Base-by-base conservation (phyloP, 495 filamentous ascomycete genomes). In the Bathelium albidoporum region DNA sequence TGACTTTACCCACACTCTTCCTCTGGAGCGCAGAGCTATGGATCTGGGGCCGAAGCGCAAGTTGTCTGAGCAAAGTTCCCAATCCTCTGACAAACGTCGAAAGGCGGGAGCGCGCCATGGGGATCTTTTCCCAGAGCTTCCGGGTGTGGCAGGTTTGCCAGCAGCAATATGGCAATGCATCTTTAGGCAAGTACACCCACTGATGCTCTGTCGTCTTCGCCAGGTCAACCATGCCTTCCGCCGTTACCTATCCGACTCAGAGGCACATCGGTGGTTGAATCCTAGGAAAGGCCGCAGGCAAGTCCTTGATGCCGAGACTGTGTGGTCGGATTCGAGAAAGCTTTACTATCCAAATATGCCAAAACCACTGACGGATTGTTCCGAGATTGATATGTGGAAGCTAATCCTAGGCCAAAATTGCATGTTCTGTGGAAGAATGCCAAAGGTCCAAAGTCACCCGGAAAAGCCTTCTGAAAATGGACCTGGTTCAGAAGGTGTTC, bases 371-470 rank as follows among this genome's bases (percentile, higher is more conserved):
- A 68, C 63, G 34, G 77, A 75, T 16, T 79, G 75, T 52, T 77
- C 79, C 32, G 85, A 88, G 66, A 73, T 84, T 28, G 77, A 81
- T 28, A 87, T 88, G 84, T 87, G 84, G 81, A 81, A 77, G 60
- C 70, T 88, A 41, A 75, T 79, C 36, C 79, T 79, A 67, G 77
- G 78, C 9, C 72, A 65, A 11, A 71, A 45, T n/a, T 88, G 85
- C 70, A 79, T 86, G 66, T 77, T 79, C 60, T 87, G 85, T 68
- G 70, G 66, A 5, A 79, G 73, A 62, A 26, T 24, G 41, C 70
- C 70, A 39, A 22, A 29, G 58, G 43, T 63, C 32, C 36, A 29
- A 60, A 28, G 9, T 59, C 64, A 52, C 28, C 49, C 67, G 10
- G 66, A 73, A 3, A 74, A 77, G 59, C 71, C 75, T 16, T 85